Evolutionary conservation across 75 land plant genomes (phyloP).

Genomic region (Pseudotsuga menziesii): DNA sequence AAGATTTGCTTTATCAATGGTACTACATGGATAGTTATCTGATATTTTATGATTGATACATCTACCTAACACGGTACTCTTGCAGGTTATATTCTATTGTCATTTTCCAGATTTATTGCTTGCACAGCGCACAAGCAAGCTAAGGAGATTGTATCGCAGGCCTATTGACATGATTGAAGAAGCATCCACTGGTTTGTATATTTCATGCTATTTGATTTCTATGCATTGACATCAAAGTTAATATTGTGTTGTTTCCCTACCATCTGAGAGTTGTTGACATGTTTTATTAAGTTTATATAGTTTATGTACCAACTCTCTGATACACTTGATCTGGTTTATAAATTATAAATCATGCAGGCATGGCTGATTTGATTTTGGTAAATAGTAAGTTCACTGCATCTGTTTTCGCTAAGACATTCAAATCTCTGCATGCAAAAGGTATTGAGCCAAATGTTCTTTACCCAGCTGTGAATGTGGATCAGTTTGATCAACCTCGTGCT

Average conservation of each 20-base stretch:
- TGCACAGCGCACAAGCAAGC: slow-evolving; percentile 67
- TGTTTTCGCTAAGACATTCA: slow-evolving; percentile 82
- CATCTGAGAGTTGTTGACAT: neutral
- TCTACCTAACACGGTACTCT: neutral
- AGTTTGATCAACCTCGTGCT: slow-evolving; percentile 50
- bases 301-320: slow-evolving; percentile 2
- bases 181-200: slow-evolving; percentile 66
- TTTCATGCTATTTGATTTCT: neutral
- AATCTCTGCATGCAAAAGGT: slow-evolving; percentile 55
- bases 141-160: slow-evolving; percentile 75
- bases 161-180: slow-evolving; percentile 95
- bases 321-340: neutral
- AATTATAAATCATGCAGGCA: slow-evolving; percentile 51
- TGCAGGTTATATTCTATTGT: slow-evolving; percentile 93
- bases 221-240: neutral
- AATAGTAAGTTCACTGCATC: slow-evolving; percentile 96
- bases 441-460: slow-evolving; percentile 83
- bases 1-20: neutral
- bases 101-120: slow-evolving; percentile 97
- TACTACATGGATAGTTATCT: neutral
- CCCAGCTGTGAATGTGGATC: slow-evolving; percentile 93
- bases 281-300: neutral
- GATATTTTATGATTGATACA: neutral
- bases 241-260: neutral
- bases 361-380: slow-evolving; percentile 89